Base-by-base conservation (phyloP, 2,329 filamentous ascomycete species). In the Phoma sp. region DNA sequence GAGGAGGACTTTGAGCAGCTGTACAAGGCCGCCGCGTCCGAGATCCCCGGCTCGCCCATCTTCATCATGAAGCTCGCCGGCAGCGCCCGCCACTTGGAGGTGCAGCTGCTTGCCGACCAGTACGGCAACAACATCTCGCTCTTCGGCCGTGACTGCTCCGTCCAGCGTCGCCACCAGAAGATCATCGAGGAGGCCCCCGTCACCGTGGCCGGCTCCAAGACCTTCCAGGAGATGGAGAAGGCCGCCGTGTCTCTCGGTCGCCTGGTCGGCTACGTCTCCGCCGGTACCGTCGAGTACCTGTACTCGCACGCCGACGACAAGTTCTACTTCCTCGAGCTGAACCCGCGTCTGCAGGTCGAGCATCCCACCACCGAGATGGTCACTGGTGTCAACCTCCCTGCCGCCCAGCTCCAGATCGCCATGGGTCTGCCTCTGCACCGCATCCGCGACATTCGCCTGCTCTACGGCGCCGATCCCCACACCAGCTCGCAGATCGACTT, bases 61-160 rank as follows among this genome's bases (percentile, higher is more conserved):
- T 99, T 99, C 84, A 96, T 99, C 80, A 99, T 99, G 95, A 97
- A 99, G 86, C 83, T 99, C 60, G 95, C 95, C 44, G 95, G 93
- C 66, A 96, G 96, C 74, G 95, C 95, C 36, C 85, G 95, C 66
- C 95, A 99, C 84, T 82, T 99, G 79, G 95, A 99, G 79, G 96
- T 99, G 54, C 95, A 99, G 80, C 82, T 99, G 62, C 83, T 99
- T 48, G 96, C 95, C 62, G 96, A 99, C 81, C 92, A 99, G 83
- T 99, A 99, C 76, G 95, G 96, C 73, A 97, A 99, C 86, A 98
- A 98, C 81, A 97, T 99, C 74, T 99, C 95, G 7, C 87, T 99
- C 46, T 99, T 98, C 69, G 95, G 95, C 72, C 89, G 95, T 86
- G 95, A 99, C 81, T 99, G 95, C 76, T 99, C 95, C 65, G 95